Conservation (phyloP, 2,329 filamentous ascomycete species). For the Samsoniella hepiali region DNA sequence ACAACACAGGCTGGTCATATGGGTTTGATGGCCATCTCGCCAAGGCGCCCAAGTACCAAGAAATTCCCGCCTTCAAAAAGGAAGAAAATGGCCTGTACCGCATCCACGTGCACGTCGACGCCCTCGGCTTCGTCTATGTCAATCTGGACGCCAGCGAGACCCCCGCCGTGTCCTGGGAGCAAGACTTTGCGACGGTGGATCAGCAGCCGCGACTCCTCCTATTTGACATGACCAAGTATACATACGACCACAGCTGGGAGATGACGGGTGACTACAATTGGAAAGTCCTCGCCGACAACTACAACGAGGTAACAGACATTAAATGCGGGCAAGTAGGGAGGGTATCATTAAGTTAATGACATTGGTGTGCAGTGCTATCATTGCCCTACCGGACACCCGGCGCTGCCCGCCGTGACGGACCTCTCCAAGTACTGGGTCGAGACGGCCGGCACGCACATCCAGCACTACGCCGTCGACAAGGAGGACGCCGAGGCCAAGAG, state of each 20-base stretch:
- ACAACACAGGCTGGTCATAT: conserved; percentile 43
- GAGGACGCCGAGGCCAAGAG: conserved; percentile 31
- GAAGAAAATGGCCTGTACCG: conserved; percentile 42
- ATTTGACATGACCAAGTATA: conserved; percentile 27
- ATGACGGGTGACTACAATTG: conserved; percentile 37
- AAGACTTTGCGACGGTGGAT: conserved; percentile 35
- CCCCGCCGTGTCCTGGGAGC: conserved; percentile 41
- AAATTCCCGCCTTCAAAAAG: conserved; percentile 39
- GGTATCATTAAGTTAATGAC: not conserved
- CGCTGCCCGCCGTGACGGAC: conserved; percentile 53
- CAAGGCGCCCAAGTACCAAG: conserved; percentile 43
- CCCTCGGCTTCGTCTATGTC: conserved; percentile 47
- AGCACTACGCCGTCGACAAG: conserved; percentile 37
- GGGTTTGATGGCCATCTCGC: conserved; percentile 41
- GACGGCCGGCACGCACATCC: conserved; percentile 42
- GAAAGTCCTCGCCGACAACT: conserved; percentile 45
- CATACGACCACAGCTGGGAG: conserved; percentile 33
- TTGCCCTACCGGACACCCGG: conserved; percentile 57
- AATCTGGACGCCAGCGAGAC: conserved; percentile 41
- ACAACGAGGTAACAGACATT: conserved; percentile 35
- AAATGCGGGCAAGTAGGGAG: no score
- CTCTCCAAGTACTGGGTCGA: conserved; percentile 53
- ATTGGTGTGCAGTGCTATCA: conserved; percentile 37
- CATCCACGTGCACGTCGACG: conserved; percentile 44
- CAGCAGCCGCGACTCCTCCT: conserved; percentile 24